These are phyloP conservation scores for Claviceps cyperi DNA, from an alignment of 2,329 filamentous ascomycete species.

Conservation along the genomic window DNA sequence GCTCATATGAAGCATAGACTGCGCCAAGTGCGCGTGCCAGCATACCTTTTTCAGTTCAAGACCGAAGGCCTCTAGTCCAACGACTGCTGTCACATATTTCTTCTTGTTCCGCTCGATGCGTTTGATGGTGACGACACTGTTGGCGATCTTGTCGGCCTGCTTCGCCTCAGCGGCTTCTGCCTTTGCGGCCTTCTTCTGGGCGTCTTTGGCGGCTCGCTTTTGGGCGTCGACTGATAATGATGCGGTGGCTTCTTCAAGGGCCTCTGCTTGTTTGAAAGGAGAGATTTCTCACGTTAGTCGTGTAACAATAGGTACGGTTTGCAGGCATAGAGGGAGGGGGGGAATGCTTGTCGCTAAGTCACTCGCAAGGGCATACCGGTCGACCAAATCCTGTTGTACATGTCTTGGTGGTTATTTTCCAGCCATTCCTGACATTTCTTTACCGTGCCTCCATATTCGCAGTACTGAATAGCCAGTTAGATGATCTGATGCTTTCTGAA, in stretches of 20 bases:
- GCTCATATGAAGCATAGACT: too few relatives aligned
- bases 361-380: constrained; percentile 44
- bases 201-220: constrained; percentile 90
- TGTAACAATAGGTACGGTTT: not conserved
- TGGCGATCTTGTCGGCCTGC: constrained; percentile 67
- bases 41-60: constrained; percentile 76
- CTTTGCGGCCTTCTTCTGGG: constrained; percentile 91
- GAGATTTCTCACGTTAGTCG: not conserved
- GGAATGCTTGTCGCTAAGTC: not conserved
- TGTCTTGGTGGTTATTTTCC: constrained; percentile 51
- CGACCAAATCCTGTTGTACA: constrained; percentile 76
- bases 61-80: constrained; percentile 78
- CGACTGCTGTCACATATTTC: constrained; percentile 90
- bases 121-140: constrained; percentile 79
- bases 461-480: constrained; percentile 50
- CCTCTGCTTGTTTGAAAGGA: constrained; percentile 36
- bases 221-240: constrained; percentile 81
- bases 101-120: constrained; percentile 96
- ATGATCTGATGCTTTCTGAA: not conserved
- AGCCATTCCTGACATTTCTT: constrained; percentile 99
- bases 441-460: constrained; percentile 90
- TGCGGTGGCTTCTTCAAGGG: constrained; percentile 69
- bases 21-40: not conserved
- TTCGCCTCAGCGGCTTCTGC: constrained; percentile 77
- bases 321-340: not conserved